A percentile compares a stretch with the other conserved stretches of the same genome.
These are phyloP conservation scores for Blastocystis hominis DNA, from an alignment of 352 stramenopile species.

Conservation along the genomic window DNA sequence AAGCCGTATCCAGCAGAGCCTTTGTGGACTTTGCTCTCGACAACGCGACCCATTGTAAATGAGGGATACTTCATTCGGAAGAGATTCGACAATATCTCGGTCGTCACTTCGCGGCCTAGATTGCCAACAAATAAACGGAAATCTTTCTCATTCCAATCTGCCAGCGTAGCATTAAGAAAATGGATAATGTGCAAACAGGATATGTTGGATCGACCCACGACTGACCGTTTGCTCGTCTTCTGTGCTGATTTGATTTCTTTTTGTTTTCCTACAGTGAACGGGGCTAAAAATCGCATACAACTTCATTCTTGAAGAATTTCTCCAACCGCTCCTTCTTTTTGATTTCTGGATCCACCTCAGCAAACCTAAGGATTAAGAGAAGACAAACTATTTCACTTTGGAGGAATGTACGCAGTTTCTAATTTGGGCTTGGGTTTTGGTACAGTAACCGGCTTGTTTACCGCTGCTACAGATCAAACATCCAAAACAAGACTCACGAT, in stretches of 20 bases:
- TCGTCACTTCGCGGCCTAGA: slow-evolving; percentile 31
- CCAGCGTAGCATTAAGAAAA: not conserved
- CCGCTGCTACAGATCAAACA: slow-evolving; percentile 13
- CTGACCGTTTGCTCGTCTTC: slow-evolving; percentile 24
- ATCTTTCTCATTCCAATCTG: slow-evolving; percentile 43
- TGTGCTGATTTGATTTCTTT: not conserved
- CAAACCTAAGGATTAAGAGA: not conserved
- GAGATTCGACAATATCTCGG: slow-evolving; percentile 28
- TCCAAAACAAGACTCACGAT: not conserved
- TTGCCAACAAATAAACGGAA: slow-evolving; percentile 55
- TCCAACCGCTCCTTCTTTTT: slow-evolving; percentile 45
- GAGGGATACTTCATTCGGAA: slow-evolving; percentile 48
- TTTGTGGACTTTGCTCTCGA: slow-evolving; percentile 39
- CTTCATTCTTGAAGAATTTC: slow-evolving; percentile 53
- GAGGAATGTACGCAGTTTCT: slow-evolving; percentile 23
- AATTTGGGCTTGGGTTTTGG: slow-evolving; percentile 6
- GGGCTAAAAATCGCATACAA: not conserved
- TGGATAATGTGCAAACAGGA: not conserved
- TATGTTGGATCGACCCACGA: slow-evolving; percentile 50
- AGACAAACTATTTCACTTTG: not conserved
- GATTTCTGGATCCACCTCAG: slow-evolving; percentile 26
- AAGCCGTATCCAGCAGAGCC: slow-evolving; percentile 49
- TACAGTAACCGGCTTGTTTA: not conserved
- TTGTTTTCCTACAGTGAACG: not conserved
- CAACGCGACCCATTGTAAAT: slow-evolving; percentile 6